Evolutionary conservation across 2,329 filamentous ascomycete genomes (phyloP).

Genomic region (Ceratocystis cubensis): DNA sequence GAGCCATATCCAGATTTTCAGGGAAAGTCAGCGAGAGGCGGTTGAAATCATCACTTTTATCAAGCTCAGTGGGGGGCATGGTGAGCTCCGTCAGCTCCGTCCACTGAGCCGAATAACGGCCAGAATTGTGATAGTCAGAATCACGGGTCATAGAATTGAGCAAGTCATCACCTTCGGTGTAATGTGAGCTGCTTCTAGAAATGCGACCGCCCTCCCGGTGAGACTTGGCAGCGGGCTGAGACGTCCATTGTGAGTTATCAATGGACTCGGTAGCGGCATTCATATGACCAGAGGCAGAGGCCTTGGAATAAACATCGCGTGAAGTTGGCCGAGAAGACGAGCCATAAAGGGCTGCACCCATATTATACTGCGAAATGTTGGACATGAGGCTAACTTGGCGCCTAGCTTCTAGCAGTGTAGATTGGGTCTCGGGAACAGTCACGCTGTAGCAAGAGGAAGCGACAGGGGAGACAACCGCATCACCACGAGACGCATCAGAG

Average conservation of each 20-base stretch:
- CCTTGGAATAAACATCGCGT: conserved; percentile 12
- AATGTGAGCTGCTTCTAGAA: conserved; percentile 20
- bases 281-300: background rate
- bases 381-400: conserved; percentile 21
- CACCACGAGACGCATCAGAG: conserved; percentile 8
- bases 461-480: conserved; percentile 17
- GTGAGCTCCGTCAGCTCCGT: conserved; percentile 20
- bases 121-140: conserved; percentile 15
- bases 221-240: background rate
- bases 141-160: conserved; percentile 14
- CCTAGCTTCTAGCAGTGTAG: conserved; percentile 17
- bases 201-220: conserved; percentile 11
- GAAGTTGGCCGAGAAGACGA: conserved; percentile 16
- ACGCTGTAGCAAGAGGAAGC: conserved; percentile 20
- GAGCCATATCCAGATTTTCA: conserved; percentile 7
- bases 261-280: conserved; percentile 1
- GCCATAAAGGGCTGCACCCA: conserved; percentile 15
- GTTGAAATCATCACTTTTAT: conserved; percentile 18
- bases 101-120: conserved; percentile 19
- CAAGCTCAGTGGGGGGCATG: conserved; percentile 18
- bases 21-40: conserved; percentile 18
- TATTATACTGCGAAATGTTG: conserved; percentile 21
- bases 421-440: conserved; percentile 20
- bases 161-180: conserved; percentile 15
- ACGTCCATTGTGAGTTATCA: background rate